Evolutionary conservation across 2,329 filamentous ascomycete species (phyloP).

Genomic region (Paramyrothecium roridum): DNA sequence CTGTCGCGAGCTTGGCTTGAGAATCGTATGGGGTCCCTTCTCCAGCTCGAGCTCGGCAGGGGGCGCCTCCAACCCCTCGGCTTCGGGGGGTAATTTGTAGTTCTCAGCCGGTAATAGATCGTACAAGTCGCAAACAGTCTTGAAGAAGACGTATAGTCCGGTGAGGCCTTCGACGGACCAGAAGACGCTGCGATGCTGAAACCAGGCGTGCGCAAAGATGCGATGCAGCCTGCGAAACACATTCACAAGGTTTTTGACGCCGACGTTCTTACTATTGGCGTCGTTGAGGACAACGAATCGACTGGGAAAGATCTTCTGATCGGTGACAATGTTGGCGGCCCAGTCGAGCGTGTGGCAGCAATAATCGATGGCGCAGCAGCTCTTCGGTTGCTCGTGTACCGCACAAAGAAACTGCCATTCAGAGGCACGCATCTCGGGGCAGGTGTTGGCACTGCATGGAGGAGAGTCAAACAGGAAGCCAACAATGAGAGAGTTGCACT

Average conservation of each 20-base stretch:
- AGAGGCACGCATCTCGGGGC: conserved; percentile 95
- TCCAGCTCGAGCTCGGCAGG: conserved; percentile 37
- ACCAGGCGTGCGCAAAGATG: conserved; percentile 99
- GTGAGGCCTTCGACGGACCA: conserved; percentile 89
- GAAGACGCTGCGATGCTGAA: conserved; percentile 92
- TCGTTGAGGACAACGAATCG: conserved; percentile 61
- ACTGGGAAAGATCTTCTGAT: conserved; percentile 92
- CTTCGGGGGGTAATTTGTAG: conserved; percentile 91
- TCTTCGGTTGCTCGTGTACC: conserved; percentile 93
- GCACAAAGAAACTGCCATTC: conserved; percentile 99
- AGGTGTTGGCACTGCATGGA: conserved; percentile 83
- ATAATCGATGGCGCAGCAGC: conserved; percentile 97
- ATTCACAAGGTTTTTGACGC: conserved; percentile 84
- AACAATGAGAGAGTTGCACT: conserved; percentile 89
- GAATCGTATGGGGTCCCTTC: conserved; percentile 29
- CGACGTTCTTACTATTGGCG: conserved; percentile 58
- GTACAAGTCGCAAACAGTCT: conserved; percentile 92
- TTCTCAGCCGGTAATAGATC: conserved; percentile 88
- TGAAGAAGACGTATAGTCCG: conserved; percentile 95
- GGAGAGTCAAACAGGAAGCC: conserved; percentile 90
- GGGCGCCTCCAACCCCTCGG: conserved; percentile 71
- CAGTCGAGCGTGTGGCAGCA: conserved; percentile 98
- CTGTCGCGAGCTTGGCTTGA: conserved; percentile 29
- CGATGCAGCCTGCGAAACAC: conserved; percentile 92
- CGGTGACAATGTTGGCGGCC: conserved; percentile 92